Evolutionary conservation across 768 basidiomycete genomes (phyloP).

Genomic region (Myochromella boudieri): DNA sequence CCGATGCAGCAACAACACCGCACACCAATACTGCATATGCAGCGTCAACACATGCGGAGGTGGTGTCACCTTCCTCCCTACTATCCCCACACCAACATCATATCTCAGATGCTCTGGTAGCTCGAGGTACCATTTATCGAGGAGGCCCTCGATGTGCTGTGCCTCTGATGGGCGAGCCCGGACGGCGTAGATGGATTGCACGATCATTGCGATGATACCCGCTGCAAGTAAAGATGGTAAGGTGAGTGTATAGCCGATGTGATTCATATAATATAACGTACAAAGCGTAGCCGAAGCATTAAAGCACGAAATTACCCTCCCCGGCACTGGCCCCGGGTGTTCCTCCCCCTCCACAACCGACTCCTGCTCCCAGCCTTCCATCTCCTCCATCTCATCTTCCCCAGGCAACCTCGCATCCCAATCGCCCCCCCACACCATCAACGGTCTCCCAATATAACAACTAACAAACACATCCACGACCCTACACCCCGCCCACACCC

Average conservation of each 20-base stretch:
- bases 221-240: constrained; percentile 47
- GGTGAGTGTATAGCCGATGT: no score
- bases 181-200: constrained; percentile 72
- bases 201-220: constrained; percentile 63
- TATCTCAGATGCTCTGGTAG: constrained; percentile 68
- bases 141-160: constrained; percentile 51
- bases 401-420: constrained; percentile 72
- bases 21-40: constrained; percentile 88
- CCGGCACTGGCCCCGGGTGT: constrained; percentile 35
- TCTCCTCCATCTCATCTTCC: constrained; percentile 61
- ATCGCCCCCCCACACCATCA: constrained; percentile 73
- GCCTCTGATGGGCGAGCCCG: constrained; percentile 61
- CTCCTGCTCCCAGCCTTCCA: no score
- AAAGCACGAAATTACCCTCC: constrained; percentile 70
- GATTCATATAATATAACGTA: constrained; percentile 40
- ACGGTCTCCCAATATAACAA: constrained; percentile 75
- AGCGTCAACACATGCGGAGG: constrained; percentile 70
- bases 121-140: constrained; percentile 77
- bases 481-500: constrained; percentile 80
- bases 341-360: constrained; percentile 26
- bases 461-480: constrained; percentile 81
- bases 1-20: constrained; percentile 70
- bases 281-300: constrained; percentile 72
- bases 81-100: constrained; percentile 51
- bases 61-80: constrained; percentile 40